These are phyloP conservation scores for Ustilago crameri DNA, from an alignment of 1,284 basidiomycete species.

Conservation along the genomic window DNA sequence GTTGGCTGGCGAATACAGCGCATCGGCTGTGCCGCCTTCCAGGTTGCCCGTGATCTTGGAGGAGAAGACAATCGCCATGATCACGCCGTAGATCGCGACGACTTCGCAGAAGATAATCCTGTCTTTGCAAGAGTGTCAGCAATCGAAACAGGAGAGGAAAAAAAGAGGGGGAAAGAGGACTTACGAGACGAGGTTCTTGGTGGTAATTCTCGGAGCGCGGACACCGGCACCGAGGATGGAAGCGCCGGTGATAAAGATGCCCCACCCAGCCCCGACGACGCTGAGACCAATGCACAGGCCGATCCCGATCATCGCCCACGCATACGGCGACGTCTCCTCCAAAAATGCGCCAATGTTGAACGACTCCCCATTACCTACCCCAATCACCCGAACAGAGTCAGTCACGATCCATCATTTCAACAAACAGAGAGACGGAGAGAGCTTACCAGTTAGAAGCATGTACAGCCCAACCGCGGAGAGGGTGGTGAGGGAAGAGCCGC, in stretches of 20 bases:
- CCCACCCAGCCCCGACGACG: constrained; percentile 96
- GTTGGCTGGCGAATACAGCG: constrained; percentile 59
- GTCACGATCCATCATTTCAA: too few species aligned
- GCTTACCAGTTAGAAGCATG: constrained; percentile 52
- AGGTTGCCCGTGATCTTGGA: constrained; percentile 65
- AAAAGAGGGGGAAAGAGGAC: constrained; percentile 50
- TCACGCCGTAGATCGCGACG: constrained; percentile 93
- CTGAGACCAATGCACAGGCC: constrained; percentile 93
- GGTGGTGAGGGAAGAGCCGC: constrained; percentile 22
- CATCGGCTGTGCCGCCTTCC: constrained; percentile 33
- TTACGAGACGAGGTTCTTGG: constrained; percentile 96
- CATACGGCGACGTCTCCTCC: constrained; percentile 91
- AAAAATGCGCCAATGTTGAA: constrained; percentile 74
- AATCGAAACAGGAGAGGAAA: neutral
- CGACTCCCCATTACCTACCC: constrained; percentile 47
- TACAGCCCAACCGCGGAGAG: constrained; percentile 46
- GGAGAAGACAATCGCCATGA: constrained; percentile 70
- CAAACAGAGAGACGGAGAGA: neutral
- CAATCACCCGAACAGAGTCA: neutral
- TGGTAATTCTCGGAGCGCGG: constrained; percentile 89
- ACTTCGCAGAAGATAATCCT: constrained; percentile 98
- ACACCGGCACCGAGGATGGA: constrained; percentile 97
- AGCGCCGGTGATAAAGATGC: constrained; percentile 94
- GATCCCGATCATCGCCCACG: constrained; percentile 90
- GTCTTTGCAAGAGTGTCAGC: neutral